Conservation (phyloP, 805 yeast genomes). For the Sugiyamaella chiloensis region DNA sequence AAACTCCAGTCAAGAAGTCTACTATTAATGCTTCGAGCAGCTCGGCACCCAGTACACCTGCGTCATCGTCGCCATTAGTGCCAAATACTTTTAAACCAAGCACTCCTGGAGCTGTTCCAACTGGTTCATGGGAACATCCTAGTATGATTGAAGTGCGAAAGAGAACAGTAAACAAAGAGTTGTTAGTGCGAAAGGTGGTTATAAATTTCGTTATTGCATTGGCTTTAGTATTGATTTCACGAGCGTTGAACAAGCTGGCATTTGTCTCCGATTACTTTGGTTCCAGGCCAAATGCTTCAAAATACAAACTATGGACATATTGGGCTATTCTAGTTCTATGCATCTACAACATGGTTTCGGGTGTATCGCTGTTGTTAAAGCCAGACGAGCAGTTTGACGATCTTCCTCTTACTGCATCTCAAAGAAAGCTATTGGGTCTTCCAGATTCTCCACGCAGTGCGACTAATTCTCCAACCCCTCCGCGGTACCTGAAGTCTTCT, state of each 20-base stretch:
- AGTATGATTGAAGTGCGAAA: conserved; percentile 28
- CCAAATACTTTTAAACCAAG: conserved; percentile 5
- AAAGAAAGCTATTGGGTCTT: conserved; percentile 29
- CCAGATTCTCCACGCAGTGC: conserved; percentile 25
- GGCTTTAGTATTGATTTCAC: not conserved
- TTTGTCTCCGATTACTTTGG: not conserved
- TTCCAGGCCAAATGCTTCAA: not conserved
- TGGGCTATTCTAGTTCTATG: conserved; percentile 22
- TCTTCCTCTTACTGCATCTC: conserved; percentile 26
- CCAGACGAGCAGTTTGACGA: conserved; percentile 27
- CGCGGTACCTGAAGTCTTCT: conserved; percentile 24
- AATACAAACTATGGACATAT: not conserved
- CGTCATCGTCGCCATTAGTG: too few species aligned
- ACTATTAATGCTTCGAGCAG: too few species aligned
- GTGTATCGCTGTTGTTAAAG: conserved; percentile 11
- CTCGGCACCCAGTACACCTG: too few species aligned
- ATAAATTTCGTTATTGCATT: conserved; percentile 34
- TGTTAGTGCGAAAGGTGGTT: conserved; percentile 36
- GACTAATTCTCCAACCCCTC: conserved; percentile 25
- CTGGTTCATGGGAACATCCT: conserved; percentile 29
- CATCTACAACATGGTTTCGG: conserved; percentile 22
- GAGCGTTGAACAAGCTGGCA: not conserved
- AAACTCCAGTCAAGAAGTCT: not conserved
- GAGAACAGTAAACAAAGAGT: conserved; percentile 42
- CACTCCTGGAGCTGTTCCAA: conserved; percentile 17